Evolutionary conservation across 2,329 filamentous ascomycete genomes (phyloP).

Genomic region (Ascochyta lentis): DNA sequence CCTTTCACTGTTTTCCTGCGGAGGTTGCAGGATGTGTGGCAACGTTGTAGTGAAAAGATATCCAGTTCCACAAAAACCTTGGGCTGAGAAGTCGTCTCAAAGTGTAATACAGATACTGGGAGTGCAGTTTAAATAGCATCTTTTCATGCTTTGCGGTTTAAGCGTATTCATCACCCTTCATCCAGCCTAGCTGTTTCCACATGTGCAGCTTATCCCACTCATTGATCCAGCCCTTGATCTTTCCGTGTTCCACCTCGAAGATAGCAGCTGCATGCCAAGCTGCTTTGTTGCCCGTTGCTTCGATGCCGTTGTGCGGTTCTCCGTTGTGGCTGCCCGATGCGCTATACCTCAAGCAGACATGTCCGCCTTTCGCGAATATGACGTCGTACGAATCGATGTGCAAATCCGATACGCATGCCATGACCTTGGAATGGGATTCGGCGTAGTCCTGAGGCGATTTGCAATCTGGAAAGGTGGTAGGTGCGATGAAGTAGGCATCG

Average conservation of each 20-base stretch:
- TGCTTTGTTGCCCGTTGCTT: constrained; percentile 41
- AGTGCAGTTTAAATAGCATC: too few relatives aligned
- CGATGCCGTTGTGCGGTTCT: constrained; percentile 46
- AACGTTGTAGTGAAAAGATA: too few relatives aligned
- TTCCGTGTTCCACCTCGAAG: constrained; percentile 47
- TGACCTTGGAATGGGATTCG: constrained; percentile 47
- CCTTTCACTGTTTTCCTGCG: too few relatives aligned
- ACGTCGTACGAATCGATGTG: constrained; percentile 48
- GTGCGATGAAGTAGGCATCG: constrained; percentile 45
- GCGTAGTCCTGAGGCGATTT: constrained; percentile 49
- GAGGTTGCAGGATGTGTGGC: too few relatives aligned
- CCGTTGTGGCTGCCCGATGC: constrained; percentile 49
- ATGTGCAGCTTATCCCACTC: constrained; percentile 45
- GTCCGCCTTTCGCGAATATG: constrained; percentile 45
- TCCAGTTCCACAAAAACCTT: too few relatives aligned
- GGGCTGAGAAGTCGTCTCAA: too few relatives aligned
- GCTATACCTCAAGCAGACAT: constrained; percentile 48
- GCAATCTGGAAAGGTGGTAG: constrained; percentile 49
- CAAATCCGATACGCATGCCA: constrained; percentile 45
- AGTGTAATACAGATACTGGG: too few relatives aligned
- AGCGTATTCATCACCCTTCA: constrained; percentile 17
- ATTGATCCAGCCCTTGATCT: constrained; percentile 48
- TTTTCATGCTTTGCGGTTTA: neutral
- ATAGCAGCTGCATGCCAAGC: constrained; percentile 50
- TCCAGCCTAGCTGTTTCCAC: constrained; percentile 25